A percentile compares a stretch with the other conserved stretches of the same genome.
Evolutionary conservation across 2,329 filamentous ascomycete genomes (phyloP).

Genomic region (Pseudogymnoascus sp.): DNA sequence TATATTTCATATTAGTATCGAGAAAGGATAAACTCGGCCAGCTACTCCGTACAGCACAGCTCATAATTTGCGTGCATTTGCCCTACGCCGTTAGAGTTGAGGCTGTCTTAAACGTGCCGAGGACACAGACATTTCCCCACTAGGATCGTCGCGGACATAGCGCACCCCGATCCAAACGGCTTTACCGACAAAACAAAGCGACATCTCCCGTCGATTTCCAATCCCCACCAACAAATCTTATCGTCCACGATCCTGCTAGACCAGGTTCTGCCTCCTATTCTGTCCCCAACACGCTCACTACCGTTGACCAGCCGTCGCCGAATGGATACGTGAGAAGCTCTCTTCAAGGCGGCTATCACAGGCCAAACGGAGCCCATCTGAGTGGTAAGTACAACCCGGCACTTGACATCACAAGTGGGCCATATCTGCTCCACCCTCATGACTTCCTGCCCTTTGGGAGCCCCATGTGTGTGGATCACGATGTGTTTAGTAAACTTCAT

Average conservation of each 20-base stretch:
- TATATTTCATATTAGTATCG: not conserved
- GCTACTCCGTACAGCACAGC: not conserved
- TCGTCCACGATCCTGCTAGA: not conserved
- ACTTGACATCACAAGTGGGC: slow-evolving; percentile 6
- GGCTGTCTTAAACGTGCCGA: slow-evolving; percentile 8
- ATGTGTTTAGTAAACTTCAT: slow-evolving; percentile 1
- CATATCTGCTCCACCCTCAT: slow-evolving; percentile 4
- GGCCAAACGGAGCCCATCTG: not conserved
- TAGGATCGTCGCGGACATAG: slow-evolving; percentile 8
- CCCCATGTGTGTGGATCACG: slow-evolving; percentile 1
- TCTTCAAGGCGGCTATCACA: slow-evolving; percentile 1
- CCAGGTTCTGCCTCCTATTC: not conserved
- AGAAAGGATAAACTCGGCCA: not conserved
- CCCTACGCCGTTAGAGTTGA: not conserved
- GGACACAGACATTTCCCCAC: slow-evolving; percentile 1
- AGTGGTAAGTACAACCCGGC: slow-evolving; percentile 1
- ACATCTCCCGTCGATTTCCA: slow-evolving; percentile 5
- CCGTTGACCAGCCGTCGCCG: not conserved
- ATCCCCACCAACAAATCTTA: not conserved
- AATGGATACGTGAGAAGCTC: not conserved
- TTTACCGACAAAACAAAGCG: slow-evolving; percentile 6
- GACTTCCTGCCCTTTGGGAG: not conserved
- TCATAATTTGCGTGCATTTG: not conserved
- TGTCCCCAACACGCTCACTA: not conserved
- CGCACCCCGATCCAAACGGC: slow-evolving; percentile 1